phyloP scores from a whole-genome alignment of 202 grass and related monocot genomes.

The Zizania palustris region DNA sequence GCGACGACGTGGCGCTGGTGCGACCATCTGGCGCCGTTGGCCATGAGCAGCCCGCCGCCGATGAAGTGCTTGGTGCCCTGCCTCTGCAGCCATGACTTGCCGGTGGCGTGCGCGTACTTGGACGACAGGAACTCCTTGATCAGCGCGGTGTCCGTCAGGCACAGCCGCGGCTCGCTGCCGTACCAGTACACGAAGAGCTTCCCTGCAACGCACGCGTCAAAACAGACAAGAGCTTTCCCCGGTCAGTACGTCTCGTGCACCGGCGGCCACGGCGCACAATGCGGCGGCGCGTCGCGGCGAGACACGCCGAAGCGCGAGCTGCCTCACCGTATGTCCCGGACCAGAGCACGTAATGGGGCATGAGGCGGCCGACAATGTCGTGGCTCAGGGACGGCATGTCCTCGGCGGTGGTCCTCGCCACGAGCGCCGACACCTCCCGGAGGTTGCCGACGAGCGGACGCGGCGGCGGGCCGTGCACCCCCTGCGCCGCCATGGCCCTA shows the following conservation, averaged over 20 bases:
- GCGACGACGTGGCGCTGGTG: conserved; percentile 93
- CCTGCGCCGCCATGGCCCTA: conserved; percentile 65
- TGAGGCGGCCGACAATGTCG: conserved; percentile 83
- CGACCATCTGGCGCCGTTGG: conserved; percentile 75
- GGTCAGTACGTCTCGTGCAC: not conserved
- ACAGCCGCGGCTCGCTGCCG: conserved; percentile 80
- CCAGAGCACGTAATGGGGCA: conserved; percentile 95
- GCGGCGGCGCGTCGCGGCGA: not conserved
- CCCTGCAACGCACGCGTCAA: conserved; percentile 48
- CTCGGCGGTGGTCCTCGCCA: conserved; percentile 52
- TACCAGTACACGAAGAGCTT: conserved; percentile 86
- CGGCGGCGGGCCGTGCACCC: conserved; percentile 56
- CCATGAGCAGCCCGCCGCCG: conserved; percentile 85
- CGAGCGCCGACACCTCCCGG: conserved; percentile 57
- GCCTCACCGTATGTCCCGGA: conserved; percentile 58
- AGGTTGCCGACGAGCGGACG: conserved; percentile 72
- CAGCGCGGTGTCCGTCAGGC: conserved; percentile 78
- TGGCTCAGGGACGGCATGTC: conserved; percentile 73
- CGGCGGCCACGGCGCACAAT: not conserved
- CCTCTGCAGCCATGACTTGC: conserved; percentile 84
- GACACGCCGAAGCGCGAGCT: not conserved
- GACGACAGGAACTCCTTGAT: conserved; percentile 92
- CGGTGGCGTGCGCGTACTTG: conserved; percentile 64
- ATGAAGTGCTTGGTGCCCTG: conserved; percentile 81
- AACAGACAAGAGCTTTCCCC: not conserved